Percentiles rank a stretch among this genome's conserved stretches.
phyloP scores from a whole-genome alignment of 768 basidiomycete species.

The Collybia nuda region DNA sequence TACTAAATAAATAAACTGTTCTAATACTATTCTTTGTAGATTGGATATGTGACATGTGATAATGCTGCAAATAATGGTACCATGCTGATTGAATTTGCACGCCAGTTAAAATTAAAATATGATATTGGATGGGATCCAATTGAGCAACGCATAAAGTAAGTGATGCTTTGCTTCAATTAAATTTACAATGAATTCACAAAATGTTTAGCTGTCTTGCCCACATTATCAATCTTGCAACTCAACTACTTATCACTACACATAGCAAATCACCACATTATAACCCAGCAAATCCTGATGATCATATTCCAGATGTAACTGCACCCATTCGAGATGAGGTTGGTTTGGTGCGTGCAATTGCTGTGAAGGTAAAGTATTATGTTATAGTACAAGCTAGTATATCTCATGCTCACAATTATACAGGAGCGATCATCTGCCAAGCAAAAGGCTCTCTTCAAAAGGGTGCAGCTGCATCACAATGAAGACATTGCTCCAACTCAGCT shows the following conservation, averaged over 20 bases:
- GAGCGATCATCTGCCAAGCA: slow-evolving; percentile 23
- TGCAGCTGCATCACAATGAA: slow-evolving; percentile 10
- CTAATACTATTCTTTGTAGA: not conserved
- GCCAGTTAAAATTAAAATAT: not conserved
- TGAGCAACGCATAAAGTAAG: too few relatives aligned
- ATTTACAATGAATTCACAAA: not conserved
- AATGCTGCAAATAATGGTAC: slow-evolving; percentile 2
- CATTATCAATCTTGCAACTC: slow-evolving; percentile 29
- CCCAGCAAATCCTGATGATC: slow-evolving; percentile 5
- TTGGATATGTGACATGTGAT: slow-evolving; percentile 3
- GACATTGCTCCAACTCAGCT: slow-evolving; percentile 10
- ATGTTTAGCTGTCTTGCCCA: slow-evolving; percentile 23
- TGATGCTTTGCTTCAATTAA: not conserved
- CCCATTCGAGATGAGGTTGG: not conserved
- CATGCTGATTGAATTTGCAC: slow-evolving; percentile 2
- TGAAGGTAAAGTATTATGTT: not conserved
- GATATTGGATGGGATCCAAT: too few relatives aligned
- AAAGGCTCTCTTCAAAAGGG: slow-evolving; percentile 16
- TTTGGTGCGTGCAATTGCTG: not conserved
- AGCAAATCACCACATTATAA: slow-evolving; percentile 22
- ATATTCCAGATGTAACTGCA: not conserved
- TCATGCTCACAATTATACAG: slow-evolving; percentile 6
- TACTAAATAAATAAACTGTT: not conserved
- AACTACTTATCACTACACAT: slow-evolving; percentile 22
- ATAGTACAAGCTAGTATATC: not conserved